phyloP scores from a whole-genome alignment of 108 stramenopile genomes.

The Asterionellopsis glacialis region DNA sequence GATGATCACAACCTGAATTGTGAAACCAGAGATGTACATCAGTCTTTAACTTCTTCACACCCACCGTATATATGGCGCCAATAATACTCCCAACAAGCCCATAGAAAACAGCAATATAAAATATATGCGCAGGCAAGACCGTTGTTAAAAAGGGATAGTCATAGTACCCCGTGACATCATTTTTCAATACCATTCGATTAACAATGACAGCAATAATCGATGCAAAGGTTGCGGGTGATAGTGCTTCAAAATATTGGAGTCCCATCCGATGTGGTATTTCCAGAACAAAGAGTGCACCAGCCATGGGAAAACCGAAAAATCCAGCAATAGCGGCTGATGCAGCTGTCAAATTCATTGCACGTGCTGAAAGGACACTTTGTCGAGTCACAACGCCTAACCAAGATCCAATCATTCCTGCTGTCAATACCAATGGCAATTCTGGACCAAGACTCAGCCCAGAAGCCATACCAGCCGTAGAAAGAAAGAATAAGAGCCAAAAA shows the following conservation, averaged over 20 bases:
- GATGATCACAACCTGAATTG: conserved; percentile 6
- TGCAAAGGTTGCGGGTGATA: conserved; percentile 49
- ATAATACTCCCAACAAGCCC: conserved; percentile 44
- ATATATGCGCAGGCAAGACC: conserved; percentile 41
- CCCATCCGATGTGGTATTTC: conserved; percentile 69
- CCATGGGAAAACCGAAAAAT: conserved; percentile 66
- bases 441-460: conserved; percentile 56
- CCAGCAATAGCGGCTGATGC: conserved; percentile 54
- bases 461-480: conserved; percentile 50
- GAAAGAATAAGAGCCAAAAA: conserved; percentile 31
- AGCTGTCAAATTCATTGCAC: conserved; percentile 49
- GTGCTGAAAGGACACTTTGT: conserved; percentile 41
- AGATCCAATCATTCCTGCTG: conserved; percentile 58
- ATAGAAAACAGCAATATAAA: conserved; percentile 44
- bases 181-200: conserved; percentile 42
- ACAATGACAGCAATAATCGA: conserved; percentile 53
- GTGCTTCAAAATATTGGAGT: conserved; percentile 58
- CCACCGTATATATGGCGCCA: conserved; percentile 34
- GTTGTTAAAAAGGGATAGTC: conserved; percentile 39
- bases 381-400: conserved; percentile 37
- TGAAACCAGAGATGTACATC: conserved; percentile 28
- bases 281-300: conserved; percentile 56
- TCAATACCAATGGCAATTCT: conserved; percentile 52
- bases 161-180: conserved; percentile 53
- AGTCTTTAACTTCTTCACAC: conserved; percentile 24